A percentile compares a stretch with the other conserved stretches of the same genome.
Conservation (phyloP, 306 rosid species). For the Prinsepia uniflora region DNA sequence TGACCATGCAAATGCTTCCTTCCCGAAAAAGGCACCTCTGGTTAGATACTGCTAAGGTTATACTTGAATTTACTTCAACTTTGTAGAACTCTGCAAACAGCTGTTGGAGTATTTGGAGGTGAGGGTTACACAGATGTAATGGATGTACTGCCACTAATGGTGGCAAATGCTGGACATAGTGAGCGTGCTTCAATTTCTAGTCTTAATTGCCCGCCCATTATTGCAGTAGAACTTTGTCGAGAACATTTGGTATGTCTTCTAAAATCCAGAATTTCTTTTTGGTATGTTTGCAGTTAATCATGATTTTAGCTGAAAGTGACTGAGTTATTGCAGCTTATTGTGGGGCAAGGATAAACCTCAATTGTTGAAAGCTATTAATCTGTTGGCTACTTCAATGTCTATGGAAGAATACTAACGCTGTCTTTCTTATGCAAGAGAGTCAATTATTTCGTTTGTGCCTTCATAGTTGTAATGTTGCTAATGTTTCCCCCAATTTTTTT, state of each 20-base stretch:
- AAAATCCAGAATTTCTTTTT: background rate
- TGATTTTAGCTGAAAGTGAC: background rate
- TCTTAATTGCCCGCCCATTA: slow-evolving; percentile 41
- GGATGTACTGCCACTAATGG: slow-evolving; percentile 40
- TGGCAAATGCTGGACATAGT: slow-evolving; percentile 41
- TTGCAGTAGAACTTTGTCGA: slow-evolving; percentile 44
- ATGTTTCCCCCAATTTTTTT: background rate
- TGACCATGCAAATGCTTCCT: background rate
- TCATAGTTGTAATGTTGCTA: background rate
- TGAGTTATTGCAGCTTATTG: background rate
- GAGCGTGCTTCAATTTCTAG: slow-evolving; percentile 37
- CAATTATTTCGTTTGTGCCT: background rate
- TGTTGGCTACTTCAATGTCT: slow-evolving; percentile 3
- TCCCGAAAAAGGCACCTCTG: background rate
- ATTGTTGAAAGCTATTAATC: background rate
- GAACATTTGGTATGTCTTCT: slow-evolving; percentile 39
- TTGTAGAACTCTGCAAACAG: slow-evolving; percentile 44
- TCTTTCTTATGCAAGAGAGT: slow-evolving; percentile 2
- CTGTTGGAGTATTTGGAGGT: slow-evolving; percentile 51
- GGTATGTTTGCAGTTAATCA: background rate
- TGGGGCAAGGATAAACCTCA: slow-evolving; percentile 4
- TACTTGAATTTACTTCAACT: slow-evolving; percentile 17
- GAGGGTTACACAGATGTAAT: slow-evolving; percentile 34
- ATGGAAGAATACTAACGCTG: background rate
- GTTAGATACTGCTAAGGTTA: slow-evolving; percentile 11